Evolutionary conservation across 345 rosid species (phyloP).

Genomic region (Lumnitzera racemosa): DNA sequence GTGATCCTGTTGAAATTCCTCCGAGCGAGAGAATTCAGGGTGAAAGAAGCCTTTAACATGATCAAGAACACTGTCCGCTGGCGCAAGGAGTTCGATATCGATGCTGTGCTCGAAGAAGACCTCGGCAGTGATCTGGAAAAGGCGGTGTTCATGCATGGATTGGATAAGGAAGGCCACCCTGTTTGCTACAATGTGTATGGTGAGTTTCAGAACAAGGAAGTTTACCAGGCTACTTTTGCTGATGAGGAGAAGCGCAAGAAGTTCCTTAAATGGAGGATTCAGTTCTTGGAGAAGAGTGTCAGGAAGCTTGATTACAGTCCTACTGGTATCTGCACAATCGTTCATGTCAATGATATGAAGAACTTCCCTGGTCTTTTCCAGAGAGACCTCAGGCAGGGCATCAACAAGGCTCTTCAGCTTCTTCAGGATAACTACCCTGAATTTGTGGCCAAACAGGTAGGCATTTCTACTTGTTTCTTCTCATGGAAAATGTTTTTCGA

Average conservation of each 20-base stretch:
- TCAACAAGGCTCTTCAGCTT: constrained; percentile 53
- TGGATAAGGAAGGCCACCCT: constrained; percentile 73
- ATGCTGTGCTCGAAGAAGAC: constrained; percentile 56
- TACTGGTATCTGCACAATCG: constrained; percentile 43
- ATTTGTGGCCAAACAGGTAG: constrained; percentile 56
- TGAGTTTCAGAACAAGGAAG: constrained; percentile 63
- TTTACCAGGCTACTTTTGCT: constrained; percentile 45
- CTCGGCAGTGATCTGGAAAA: constrained; percentile 78
- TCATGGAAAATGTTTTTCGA: too few species aligned
- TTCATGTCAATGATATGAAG: constrained; percentile 74
- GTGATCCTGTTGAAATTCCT: constrained; percentile 67
- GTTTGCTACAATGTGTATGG: constrained; percentile 82
- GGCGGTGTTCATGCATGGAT: constrained; percentile 74
- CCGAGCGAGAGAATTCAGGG: constrained; percentile 81
- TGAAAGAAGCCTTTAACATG: constrained; percentile 64
- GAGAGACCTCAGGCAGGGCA: constrained; percentile 59
- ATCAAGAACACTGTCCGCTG: constrained; percentile 62
- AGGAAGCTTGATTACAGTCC: constrained; percentile 71
- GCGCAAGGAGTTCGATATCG: constrained; percentile 66
- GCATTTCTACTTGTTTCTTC: too few species aligned
- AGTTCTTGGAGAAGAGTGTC: constrained; percentile 70
- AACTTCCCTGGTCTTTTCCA: constrained; percentile 65
- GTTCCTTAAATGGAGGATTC: constrained; percentile 82
- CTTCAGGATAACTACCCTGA: constrained; percentile 72
- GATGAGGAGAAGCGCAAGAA: constrained; percentile 61